Base-by-base conservation (phyloP, 2,329 filamentous ascomycete genomes). In the Ophiocordyceps robertsii region DNA sequence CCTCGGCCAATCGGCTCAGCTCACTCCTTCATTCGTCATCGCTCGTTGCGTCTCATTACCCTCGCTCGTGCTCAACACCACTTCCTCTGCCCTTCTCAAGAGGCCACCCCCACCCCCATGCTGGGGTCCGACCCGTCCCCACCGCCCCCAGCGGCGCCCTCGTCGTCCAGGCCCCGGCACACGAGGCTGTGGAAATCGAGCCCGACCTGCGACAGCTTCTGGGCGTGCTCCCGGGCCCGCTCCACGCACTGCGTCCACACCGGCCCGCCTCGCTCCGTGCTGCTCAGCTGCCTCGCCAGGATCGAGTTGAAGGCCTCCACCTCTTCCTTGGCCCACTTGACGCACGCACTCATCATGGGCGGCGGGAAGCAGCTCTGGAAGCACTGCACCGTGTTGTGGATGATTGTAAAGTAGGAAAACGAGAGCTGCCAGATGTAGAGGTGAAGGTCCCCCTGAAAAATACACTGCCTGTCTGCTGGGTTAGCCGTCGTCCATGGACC, bases 251-350 rank as follows among this genome's bases (percentile, higher is more conserved):
- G 75, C 42, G 74, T 75, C 85, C 87, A 95, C 1, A 85, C 73
- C 37, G 77, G 72, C 13, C 82, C 82, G n/a, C 75, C 80, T 40
- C 70, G 73, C 46, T 93, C 82, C 3, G 92, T 84, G 56, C 84
- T 88, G 63, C 87, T 93, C 47, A 98, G 68, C 63, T 96, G 92
- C 45, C 90, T 72, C 31, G 74, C 77, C 32, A 98, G 69, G 40
- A 92, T 79, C 38, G 72, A 72, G 54, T 95, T 96, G 68, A 96
- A 96, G 2, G 80, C 80, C 53, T 95, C 89, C 2, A 96, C 79
- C 57, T 94, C 81, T 53, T 92, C 83, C 62, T 95, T 96, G n/a
- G 88, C 89, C 92, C 92, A 98, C 57, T 90, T 93, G 53, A 98
- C 90, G 53, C 88, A 94, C 0, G 89, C 88, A 54, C 87, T 94